Conservation (phyloP, 306 rosid genomes). For the Prunus mume region DNA sequence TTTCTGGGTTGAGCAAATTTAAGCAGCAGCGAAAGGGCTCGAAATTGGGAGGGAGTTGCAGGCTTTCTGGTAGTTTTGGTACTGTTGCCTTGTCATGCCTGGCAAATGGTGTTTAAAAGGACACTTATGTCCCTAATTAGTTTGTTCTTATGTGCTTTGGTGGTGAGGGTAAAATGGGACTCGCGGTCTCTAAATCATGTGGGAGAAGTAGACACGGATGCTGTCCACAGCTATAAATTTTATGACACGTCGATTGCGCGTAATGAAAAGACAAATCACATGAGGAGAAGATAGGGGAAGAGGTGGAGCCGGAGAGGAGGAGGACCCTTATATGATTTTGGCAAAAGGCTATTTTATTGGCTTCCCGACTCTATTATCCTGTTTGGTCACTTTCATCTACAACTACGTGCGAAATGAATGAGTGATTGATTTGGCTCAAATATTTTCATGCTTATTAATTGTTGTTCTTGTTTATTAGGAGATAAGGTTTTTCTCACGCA, state of each 20-base stretch:
- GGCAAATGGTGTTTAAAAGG: not conserved
- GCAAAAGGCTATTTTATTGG: not conserved
- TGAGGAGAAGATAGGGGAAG: not conserved
- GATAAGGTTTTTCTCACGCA: too few relatives aligned
- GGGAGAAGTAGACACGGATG: not conserved
- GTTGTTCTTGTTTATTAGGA: too few relatives aligned
- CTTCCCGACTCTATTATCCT: not conserved
- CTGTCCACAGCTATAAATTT: not conserved
- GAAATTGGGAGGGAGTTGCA: not conserved
- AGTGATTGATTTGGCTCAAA: too few relatives aligned
- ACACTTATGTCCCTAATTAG: not conserved
- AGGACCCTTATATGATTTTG: not conserved
- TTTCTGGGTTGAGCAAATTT: not conserved
- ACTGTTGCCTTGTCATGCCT: not conserved
- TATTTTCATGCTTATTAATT: too few relatives aligned
- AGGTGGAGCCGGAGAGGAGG: not conserved
- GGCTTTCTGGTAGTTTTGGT: not conserved
- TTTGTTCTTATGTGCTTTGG: not conserved
- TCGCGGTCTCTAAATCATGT: not conserved
- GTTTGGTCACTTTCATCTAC: not conserved
- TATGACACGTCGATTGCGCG: not conserved
- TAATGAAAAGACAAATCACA: not conserved
- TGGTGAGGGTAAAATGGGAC: not conserved
- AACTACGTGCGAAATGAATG: too few relatives aligned
- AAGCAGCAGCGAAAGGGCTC: not conserved